These are phyloP conservation scores for Hansenula sp. DNA, from an alignment of 1,139 yeast species.

Conservation along the genomic window DNA sequence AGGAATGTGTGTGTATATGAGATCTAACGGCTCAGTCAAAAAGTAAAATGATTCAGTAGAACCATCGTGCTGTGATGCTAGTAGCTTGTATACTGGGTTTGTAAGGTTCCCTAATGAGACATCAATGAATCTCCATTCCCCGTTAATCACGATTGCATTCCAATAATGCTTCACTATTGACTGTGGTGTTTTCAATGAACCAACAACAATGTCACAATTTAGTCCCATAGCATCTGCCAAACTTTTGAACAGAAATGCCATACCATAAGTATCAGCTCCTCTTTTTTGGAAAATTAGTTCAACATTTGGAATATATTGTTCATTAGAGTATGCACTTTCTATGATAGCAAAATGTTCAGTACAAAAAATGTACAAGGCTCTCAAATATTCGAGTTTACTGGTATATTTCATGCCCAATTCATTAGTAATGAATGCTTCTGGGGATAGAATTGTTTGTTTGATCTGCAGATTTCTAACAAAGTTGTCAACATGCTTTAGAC, in stretches of 20 bases:
- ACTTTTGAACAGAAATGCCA: constrained; percentile 71
- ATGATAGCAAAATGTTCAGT: constrained; percentile 44
- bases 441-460: constrained; percentile 28
- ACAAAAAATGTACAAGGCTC: constrained; percentile 60
- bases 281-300: constrained; percentile 30
- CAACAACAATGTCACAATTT: constrained; percentile 72
- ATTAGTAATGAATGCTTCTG: constrained; percentile 43
- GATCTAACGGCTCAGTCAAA: constrained; percentile 65
- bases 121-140: constrained; percentile 79
- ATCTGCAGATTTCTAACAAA: constrained; percentile 21
- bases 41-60: constrained; percentile 57
- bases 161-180: constrained; percentile 80
- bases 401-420: constrained; percentile 38
- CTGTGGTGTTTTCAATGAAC: constrained; percentile 79
- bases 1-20: constrained; percentile 86
- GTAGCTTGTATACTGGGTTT: constrained; percentile 39
- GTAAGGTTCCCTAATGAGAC: constrained; percentile 55
- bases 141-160: constrained; percentile 73
- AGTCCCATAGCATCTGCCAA: constrained; percentile 70
- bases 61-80: constrained; percentile 26
- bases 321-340: constrained; percentile 29
- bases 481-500: constrained; percentile 27
- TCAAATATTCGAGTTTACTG: constrained; percentile 46
- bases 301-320: constrained; percentile 24
- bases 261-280: constrained; percentile 63